These are phyloP conservation scores for Dipodascopsis tothii DNA, from an alignment of 805 yeast species.

Conservation along the genomic window DNA sequence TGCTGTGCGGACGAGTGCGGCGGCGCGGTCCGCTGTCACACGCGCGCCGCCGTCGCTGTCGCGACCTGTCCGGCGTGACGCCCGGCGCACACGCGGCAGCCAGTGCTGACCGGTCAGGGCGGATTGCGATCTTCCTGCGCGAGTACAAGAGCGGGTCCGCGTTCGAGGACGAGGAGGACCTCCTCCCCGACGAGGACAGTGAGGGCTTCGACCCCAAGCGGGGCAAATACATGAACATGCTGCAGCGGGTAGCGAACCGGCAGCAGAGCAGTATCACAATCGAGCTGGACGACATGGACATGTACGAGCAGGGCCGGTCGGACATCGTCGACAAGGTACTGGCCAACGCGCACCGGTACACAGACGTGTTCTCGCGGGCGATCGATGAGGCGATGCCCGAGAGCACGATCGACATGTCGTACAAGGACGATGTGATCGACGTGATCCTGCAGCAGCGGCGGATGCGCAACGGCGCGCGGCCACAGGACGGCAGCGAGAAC, in stretches of 20 bases:
- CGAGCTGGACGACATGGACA: conserved; percentile 76
- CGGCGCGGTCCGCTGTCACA: too few species aligned
- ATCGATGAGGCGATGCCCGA: conserved; percentile 79
- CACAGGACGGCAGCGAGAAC: conserved; percentile 52
- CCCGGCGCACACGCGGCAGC: background rate
- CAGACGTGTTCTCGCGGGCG: conserved; percentile 65
- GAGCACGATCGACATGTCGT: conserved; percentile 72
- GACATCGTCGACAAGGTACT: conserved; percentile 51
- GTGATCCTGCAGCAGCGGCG: conserved; percentile 86
- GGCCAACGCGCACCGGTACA: conserved; percentile 69
- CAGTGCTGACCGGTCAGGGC: conserved; percentile 8
- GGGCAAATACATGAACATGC: conserved; percentile 59
- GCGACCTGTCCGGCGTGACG: background rate
- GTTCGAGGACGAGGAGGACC: conserved; percentile 27
- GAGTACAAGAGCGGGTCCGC: conserved; percentile 14
- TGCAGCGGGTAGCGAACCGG: conserved; percentile 81
- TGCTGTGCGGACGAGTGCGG: too few species aligned
- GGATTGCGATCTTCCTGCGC: conserved; percentile 17
- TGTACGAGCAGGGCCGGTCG: conserved; percentile 45
- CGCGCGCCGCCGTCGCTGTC: too few species aligned
- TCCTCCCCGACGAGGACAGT: conserved; percentile 19
- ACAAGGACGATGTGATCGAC: conserved; percentile 84
- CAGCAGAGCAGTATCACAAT: conserved; percentile 59
- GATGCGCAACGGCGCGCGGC: conserved; percentile 67
- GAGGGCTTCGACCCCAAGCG: conserved; percentile 38